phyloP scores from a whole-genome alignment of 768 basidiomycete genomes.

The Phanerochaete sordida region DNA sequence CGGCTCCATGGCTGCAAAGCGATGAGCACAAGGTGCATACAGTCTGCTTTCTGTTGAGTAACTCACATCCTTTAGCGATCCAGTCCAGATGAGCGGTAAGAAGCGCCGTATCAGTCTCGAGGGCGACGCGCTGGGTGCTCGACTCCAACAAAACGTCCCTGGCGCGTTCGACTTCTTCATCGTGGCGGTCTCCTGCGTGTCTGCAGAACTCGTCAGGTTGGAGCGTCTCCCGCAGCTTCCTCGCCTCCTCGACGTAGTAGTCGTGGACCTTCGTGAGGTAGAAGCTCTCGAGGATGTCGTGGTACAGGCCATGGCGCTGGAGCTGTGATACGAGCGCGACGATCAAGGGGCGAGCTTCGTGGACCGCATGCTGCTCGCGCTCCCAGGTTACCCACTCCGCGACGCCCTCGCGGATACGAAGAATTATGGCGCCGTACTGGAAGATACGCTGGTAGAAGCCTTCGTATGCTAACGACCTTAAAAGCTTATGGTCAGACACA shows the following conservation, averaged over 20 bases:
- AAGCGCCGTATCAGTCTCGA: slow-evolving; percentile 51
- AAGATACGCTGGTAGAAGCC: slow-evolving; percentile 53
- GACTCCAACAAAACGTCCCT: slow-evolving; percentile 46
- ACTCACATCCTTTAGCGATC: slow-evolving; percentile 35
- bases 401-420: slow-evolving; percentile 43
- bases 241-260: slow-evolving; percentile 55
- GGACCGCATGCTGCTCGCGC: slow-evolving; percentile 37
- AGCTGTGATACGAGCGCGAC: slow-evolving; percentile 54
- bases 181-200: slow-evolving; percentile 40
- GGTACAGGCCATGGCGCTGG: slow-evolving; percentile 53
- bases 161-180: slow-evolving; percentile 57
- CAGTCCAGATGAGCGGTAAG: slow-evolving; percentile 42
- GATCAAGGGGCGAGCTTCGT: slow-evolving; percentile 40
- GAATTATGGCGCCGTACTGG: slow-evolving; percentile 39
- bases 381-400: slow-evolving; percentile 53
- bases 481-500: not conserved
- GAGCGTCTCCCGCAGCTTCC: slow-evolving; percentile 30
- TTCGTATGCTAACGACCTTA: slow-evolving; percentile 50
- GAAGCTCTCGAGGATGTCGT: slow-evolving; percentile 49
- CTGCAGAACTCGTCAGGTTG: slow-evolving; percentile 52
- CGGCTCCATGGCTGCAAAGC: slow-evolving; percentile 43
- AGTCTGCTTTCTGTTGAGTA: not conserved
- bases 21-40: not conserved
- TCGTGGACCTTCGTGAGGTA: slow-evolving; percentile 47
- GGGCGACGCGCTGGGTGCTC: slow-evolving; percentile 47